Conservation (phyloP, 768 basidiomycete species). For the Rhodotorula toruloides region DNA sequence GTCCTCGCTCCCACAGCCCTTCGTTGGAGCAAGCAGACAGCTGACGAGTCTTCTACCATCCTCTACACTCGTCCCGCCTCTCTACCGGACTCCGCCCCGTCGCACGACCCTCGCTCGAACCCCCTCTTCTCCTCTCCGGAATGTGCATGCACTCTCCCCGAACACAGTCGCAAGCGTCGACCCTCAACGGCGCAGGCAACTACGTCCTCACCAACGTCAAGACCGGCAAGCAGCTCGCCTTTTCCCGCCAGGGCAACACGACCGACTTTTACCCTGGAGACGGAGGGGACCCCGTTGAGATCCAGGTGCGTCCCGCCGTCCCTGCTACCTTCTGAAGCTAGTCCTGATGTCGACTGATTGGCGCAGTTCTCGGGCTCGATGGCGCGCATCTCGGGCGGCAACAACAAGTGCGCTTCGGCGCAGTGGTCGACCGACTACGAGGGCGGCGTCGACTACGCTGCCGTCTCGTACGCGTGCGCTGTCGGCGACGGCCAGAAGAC, state of each 20-base stretch:
- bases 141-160: neutral
- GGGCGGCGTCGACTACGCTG: slow-evolving; percentile 31
- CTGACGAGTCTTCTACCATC: neutral
- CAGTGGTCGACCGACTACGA: slow-evolving; percentile 18
- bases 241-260: slow-evolving; percentile 5
- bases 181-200: slow-evolving; percentile 28
- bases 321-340: too few relatives aligned
- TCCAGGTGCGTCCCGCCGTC: slow-evolving; percentile 18
- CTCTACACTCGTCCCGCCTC: neutral
- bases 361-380: slow-evolving; percentile 7
- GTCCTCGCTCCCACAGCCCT: neutral
- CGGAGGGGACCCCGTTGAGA: slow-evolving; percentile 9
- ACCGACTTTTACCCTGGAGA: slow-evolving; percentile 31
- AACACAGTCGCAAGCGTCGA: slow-evolving; percentile 11
- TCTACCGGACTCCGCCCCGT: neutral
- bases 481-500: slow-evolving; percentile 27
- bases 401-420: slow-evolving; percentile 34
- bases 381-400: slow-evolving; percentile 32
- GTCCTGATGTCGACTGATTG: neutral
- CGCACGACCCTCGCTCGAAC: neutral
- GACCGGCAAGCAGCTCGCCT: slow-evolving; percentile 24
- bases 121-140: neutral
- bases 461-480: slow-evolving; percentile 33
- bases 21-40: neutral
- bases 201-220: slow-evolving; percentile 33